Base-by-base conservation (phyloP, 805 yeast genomes). In the Metschnikowia henanensis region DNA sequence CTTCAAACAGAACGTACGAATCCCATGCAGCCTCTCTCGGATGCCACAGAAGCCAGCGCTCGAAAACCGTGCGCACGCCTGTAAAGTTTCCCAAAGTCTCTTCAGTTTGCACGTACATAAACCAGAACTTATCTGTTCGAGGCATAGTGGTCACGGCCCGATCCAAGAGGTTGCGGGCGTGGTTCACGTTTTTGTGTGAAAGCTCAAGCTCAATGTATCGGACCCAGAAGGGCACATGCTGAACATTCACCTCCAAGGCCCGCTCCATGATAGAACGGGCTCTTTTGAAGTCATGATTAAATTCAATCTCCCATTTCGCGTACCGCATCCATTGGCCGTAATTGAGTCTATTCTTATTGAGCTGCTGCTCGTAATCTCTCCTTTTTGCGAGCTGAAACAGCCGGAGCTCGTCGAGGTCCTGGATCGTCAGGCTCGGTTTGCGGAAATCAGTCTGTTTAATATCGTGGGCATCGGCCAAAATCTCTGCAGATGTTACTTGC, bases 291-390 rank as follows among this genome's bases (percentile, higher is more conserved):
- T 92, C 96, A 47, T 81, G 84, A 53, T 87, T 92, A 46, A 67
- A 64, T 5, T 84, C 85, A 4, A 83, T 61, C 63, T 92, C 99
- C 79, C 90, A 88, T 46, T 77, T 78, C 0, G 97, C 98, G 62
- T 92, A 94, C 43, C 97, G 72, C 60, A 88, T 74, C 97, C 98
- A 94, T 60, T 90, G 96, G 2, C 88, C 84, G 56, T 78, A 73
- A 57, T 89, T 90, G 28, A 84, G 76, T 46, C 96, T 69, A 60
- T 92, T 92, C 52, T 94, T 76, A 53, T 94, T 80, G 41, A 94
- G 66, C n/a, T 91, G 95, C 52, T 83, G 83, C 64, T 94, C 98
- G 60, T 73, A 92, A 52, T 87, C 96, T 26, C 77, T 75, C 47
- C 99, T 70, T 53, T 86, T 88, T 20, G 90, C 70, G 20, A 84